Base-by-base conservation (phyloP, 169 alveolate genomes). In the Eimeria sp. region DNA sequence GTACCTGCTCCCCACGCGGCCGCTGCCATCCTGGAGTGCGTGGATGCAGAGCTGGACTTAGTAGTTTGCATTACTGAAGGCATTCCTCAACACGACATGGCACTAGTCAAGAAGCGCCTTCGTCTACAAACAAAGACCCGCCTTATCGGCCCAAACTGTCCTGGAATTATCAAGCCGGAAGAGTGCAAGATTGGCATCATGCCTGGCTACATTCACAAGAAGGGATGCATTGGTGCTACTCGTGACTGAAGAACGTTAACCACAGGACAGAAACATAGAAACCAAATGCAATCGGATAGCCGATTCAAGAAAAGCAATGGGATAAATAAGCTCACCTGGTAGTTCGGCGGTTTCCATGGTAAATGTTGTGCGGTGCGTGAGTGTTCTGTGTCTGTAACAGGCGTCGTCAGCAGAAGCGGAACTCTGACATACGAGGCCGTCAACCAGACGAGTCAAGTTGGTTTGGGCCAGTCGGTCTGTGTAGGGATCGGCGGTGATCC, bases 61-160 rank as follows among this genome's bases (percentile, higher is more conserved):
- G 98, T 98, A 80, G 99, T 99, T 45, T 99, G 99, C 96, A 99
- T 99, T 96, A 99, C 99, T 7, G 99, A 99, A 96, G 99, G 99
- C 80, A 99, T 99, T 96, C 99, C 99, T 40, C 98, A 98, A 93
- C 99, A 98, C 95, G 99, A 99, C 96, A 99, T 99, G 99, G 98
- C 99, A 83, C 98, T 98, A 97, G 99, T 99, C 61, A 93, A 90
- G 84, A 47, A 25, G 30, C 90, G 70, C 13, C 90, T 82, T n/a
- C 57, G 61, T 9, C 97, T 95, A 78, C 98, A 98, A 91, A 96
- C 93, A 92, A 97, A 96, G 82, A 98, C 99, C 14, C 97, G 98
- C 30, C 98, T 99, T 51, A 99, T 99, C 47, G 99, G 99, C 40
- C 99, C 99, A n/a, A 99, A 99, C 97, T 99, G 99, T 97, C 99